A percentile compares a stretch with the other conserved stretches of the same genome.
phyloP scores from a whole-genome alignment of 768 basidiomycete species.

The Peribolospora baueri region DNA sequence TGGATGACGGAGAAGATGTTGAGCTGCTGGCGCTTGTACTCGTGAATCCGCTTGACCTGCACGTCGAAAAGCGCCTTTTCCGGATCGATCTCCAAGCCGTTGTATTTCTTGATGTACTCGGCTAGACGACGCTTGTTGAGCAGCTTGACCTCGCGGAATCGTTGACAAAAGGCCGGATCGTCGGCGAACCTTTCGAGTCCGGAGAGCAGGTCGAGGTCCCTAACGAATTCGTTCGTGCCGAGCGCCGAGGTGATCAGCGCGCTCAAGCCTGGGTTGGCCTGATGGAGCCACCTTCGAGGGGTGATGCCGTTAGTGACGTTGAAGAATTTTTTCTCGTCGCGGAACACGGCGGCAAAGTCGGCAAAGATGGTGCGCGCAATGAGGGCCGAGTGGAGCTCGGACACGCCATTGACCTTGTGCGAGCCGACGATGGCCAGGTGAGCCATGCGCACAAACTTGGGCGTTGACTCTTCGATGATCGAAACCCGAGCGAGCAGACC shows the following conservation, averaged over 20 bases:
- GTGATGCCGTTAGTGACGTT: slow-evolving; percentile 93
- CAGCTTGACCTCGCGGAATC: slow-evolving; percentile 35
- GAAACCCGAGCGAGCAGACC: slow-evolving; percentile 54
- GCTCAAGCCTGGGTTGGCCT: slow-evolving; percentile 66
- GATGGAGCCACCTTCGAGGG: slow-evolving; percentile 77
- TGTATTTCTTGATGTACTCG: slow-evolving; percentile 38
- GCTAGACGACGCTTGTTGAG: slow-evolving; percentile 78
- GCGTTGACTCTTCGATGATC: slow-evolving; percentile 45
- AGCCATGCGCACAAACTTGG: slow-evolving; percentile 38
- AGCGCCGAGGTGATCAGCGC: slow-evolving; percentile 63
- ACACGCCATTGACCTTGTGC: slow-evolving; percentile 82
- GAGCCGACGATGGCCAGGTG: slow-evolving; percentile 70
- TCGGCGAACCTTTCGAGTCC: slow-evolving; percentile 49
- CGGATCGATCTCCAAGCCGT: slow-evolving; percentile 48
- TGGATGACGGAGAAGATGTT: slow-evolving; percentile 80
- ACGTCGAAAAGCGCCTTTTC: slow-evolving; percentile 57
- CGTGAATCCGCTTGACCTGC: slow-evolving; percentile 80
- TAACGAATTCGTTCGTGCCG: slow-evolving; percentile 57
- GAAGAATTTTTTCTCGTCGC: slow-evolving; percentile 45
- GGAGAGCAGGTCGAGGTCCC: slow-evolving; percentile 52
- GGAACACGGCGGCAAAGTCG: slow-evolving; percentile 83
- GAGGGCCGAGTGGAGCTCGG: slow-evolving; percentile 79
- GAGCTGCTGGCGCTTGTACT: slow-evolving; percentile 67
- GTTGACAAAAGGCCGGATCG: slow-evolving; percentile 44
- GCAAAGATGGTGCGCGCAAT: slow-evolving; percentile 21